Base-by-base conservation (phyloP, 116 monocot species). In the Cymodocea nodosa region DNA sequence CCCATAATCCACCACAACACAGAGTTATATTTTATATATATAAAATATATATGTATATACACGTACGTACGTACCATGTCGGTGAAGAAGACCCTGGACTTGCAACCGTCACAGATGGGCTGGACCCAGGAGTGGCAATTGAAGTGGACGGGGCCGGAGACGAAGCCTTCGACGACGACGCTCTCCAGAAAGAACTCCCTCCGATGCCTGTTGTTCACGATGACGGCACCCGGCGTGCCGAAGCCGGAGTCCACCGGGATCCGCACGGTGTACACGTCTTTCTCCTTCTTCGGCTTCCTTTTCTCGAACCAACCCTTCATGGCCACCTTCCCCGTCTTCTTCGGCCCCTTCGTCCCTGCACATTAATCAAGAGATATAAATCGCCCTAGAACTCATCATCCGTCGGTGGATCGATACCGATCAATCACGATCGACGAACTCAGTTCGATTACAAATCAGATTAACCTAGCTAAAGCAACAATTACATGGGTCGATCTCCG, bases 111-210 rank as follows among this genome's bases (percentile, higher is more conserved):
- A 51, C 72, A 84, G 34, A 71, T 75, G 24, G 90, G 74, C 50
- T 95, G 94, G 11, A 95, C 83, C 94, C 94, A 95, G 8, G 94
- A 95, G 60, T 85, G 66, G 76, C 94, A 95, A 62, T 73, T 62
- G 80, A 95, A 95, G 66, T 83, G 81, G 22, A 90, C 52, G 5
- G 75, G 70, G 23, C 84, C 86, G 35, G 59, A 77, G 39, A 37
- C 73, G 76, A 95, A 82, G 5, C 94, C 94, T 67, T 95, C 90
- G 22, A 95, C 65, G 49, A 79, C 79, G 63, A 95, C 74, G 79
- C 74, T 85, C 70, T 95, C 94, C 44, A 95, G 59, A 72, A 81
- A 95, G 85, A 95, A 85, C 72, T 95, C 94, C 50, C 57, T 81
- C 71, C 75, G 73, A 62, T 95, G 94, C 37, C 87, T 51, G 66